phyloP scores from a whole-genome alignment of 345 rosid species.

The Sapria himalayana region DNA sequence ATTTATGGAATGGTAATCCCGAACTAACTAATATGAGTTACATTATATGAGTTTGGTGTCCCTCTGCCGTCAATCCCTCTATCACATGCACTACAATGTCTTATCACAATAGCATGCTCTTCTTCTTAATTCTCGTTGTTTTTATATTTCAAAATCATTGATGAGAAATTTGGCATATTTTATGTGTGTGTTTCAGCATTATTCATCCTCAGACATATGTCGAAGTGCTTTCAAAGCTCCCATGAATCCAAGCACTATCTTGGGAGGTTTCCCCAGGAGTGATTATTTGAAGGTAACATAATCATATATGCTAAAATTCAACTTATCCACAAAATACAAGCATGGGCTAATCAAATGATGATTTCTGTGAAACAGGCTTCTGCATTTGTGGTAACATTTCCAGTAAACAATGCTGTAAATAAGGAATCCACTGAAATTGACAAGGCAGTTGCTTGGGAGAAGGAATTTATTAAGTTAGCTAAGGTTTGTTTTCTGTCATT shows the following conservation, averaged over 20 bases:
- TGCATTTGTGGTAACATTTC: conserved; percentile 82
- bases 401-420: conserved; percentile 58
- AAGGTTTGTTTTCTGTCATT: conserved; percentile 30
- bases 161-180: too few species aligned
- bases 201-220: conserved; percentile 66
- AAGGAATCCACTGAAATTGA: conserved; percentile 44
- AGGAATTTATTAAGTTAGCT: conserved; percentile 67
- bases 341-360: conserved; percentile 10
- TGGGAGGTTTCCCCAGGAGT: conserved; percentile 87
- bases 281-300: conserved; percentile 58
- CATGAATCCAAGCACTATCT: conserved; percentile 77
- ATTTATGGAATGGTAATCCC: too few species aligned
- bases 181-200: conserved; percentile 72
- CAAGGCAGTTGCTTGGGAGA: conserved; percentile 87
- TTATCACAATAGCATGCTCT: too few species aligned
- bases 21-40: too few species aligned
- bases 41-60: too few species aligned
- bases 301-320: too few species aligned
- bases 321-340: too few species aligned
- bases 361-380: conserved; percentile 55
- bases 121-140: background rate
- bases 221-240: conserved; percentile 94
- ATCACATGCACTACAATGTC: too few species aligned
- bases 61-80: too few species aligned
- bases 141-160: too few species aligned